Conservation (phyloP, 495 filamentous ascomycete genomes). For the Tetracladium setigerum region DNA sequence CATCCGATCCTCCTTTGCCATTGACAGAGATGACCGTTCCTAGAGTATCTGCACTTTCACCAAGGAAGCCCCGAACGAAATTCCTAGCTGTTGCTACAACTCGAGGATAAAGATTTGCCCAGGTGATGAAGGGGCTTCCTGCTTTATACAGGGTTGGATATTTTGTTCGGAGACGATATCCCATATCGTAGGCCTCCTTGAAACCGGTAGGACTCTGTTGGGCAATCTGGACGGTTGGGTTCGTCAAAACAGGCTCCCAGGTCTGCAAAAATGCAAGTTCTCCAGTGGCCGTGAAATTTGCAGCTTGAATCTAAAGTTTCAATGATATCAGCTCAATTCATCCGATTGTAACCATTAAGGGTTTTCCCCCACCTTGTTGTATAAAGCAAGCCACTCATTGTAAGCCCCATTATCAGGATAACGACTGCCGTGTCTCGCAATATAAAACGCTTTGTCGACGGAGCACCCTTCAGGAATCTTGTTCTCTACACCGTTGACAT, state of each 20-base stretch:
- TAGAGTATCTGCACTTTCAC: slow-evolving; percentile 33
- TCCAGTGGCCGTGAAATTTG: slow-evolving; percentile 34
- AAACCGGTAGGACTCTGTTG: slow-evolving; percentile 46
- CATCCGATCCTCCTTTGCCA: slow-evolving; percentile 30
- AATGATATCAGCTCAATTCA: background rate
- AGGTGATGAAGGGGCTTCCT: slow-evolving; percentile 44
- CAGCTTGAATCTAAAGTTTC: slow-evolving; percentile 29
- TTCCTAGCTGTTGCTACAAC: slow-evolving; percentile 45
- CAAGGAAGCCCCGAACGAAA: slow-evolving; percentile 47
- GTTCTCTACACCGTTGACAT: slow-evolving; percentile 41
- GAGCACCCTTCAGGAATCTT: slow-evolving; percentile 41
- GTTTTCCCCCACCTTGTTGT: slow-evolving; percentile 28
- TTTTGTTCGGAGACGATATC: slow-evolving; percentile 26
- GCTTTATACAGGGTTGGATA: slow-evolving; percentile 50
- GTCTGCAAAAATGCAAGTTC: slow-evolving; percentile 37
- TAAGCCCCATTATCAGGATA: slow-evolving; percentile 49
- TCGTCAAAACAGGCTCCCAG: slow-evolving; percentile 45
- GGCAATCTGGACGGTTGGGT: slow-evolving; percentile 39
- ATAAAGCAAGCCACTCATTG: slow-evolving; percentile 39
- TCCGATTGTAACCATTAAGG: background rate
- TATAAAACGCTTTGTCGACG: slow-evolving; percentile 46
- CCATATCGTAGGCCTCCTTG: slow-evolving; percentile 41
- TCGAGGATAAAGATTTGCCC: slow-evolving; percentile 49
- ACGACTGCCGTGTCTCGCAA: slow-evolving; percentile 48
- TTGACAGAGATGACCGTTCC: slow-evolving; percentile 46